Conservation (phyloP, 345 rosid species). For the Ricinus communis region DNA sequence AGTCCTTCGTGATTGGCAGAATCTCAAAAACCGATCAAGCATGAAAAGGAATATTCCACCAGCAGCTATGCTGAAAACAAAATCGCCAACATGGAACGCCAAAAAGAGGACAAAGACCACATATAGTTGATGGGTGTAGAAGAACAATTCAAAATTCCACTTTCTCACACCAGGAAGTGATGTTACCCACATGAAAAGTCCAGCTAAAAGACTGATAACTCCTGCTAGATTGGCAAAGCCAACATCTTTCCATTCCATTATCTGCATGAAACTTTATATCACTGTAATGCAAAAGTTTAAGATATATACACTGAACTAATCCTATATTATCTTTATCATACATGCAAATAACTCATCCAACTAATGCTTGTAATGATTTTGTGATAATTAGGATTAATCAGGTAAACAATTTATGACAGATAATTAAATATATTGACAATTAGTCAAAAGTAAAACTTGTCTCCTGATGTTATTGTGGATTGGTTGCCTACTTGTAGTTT, state of each 20-base stretch:
- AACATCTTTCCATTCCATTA: constrained; percentile 52
- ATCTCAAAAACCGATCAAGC: constrained; percentile 87
- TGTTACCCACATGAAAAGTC: constrained; percentile 87
- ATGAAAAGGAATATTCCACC: constrained; percentile 79
- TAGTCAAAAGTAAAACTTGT: not conserved
- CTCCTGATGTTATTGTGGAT: not conserved
- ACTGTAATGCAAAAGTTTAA: not conserved
- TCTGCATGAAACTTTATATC: constrained; percentile 44
- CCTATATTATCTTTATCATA: not conserved
- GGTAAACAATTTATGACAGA: too few relatives aligned
- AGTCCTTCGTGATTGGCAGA: constrained; percentile 76
- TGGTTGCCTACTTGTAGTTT: not conserved
- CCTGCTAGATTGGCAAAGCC: constrained; percentile 71
- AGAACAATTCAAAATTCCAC: constrained; percentile 77
- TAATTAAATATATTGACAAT: not conserved
- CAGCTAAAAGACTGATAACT: constrained; percentile 74
- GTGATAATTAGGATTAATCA: not conserved
- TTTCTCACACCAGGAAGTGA: constrained; percentile 66
- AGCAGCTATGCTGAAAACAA: constrained; percentile 63
- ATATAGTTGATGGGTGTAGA: constrained; percentile 91
- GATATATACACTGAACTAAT: not conserved
- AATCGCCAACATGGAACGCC: constrained; percentile 84
- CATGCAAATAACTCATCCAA: not conserved
- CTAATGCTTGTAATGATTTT: not conserved
- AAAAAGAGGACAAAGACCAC: constrained; percentile 70